A percentile compares a stretch with the other conserved stretches of the same genome.
These are phyloP conservation scores for Dothideomycetes sp. DNA, from an alignment of 2,329 filamentous ascomycete species.

Conservation along the genomic window DNA sequence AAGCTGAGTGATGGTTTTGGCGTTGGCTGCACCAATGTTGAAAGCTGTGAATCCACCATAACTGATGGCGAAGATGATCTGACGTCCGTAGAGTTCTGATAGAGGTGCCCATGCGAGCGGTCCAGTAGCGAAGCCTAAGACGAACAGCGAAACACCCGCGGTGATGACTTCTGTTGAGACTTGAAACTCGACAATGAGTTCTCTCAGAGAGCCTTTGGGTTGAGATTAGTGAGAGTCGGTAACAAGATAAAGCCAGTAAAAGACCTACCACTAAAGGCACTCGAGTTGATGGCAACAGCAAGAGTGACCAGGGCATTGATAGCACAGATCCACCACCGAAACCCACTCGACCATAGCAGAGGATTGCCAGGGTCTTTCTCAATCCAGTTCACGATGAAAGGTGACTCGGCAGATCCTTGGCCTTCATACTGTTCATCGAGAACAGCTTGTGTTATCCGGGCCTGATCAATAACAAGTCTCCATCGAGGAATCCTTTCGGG, in stretches of 20 bases:
- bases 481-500: not conserved
- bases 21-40: conserved; percentile 51
- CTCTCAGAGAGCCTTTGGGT: conserved; percentile 19
- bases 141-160: conserved; percentile 7
- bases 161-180: conserved; percentile 22
- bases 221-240: not conserved
- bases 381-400: conserved; percentile 56
- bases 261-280: conserved; percentile 51
- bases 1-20: conserved; percentile 56
- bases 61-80: conserved; percentile 39
- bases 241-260: not conserved
- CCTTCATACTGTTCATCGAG: conserved; percentile 22
- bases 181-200: conserved; percentile 45
- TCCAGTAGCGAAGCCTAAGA: conserved; percentile 43
- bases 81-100: conserved; percentile 49
- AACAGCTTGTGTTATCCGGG: conserved; percentile 22
- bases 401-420: conserved; percentile 52
- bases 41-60: conserved; percentile 55
- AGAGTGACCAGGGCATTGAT: conserved; percentile 57
- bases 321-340: conserved; percentile 56
- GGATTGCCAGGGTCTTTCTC: conserved; percentile 57
- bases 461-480: conserved; percentile 20
- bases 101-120: conserved; percentile 55
- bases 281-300: conserved; percentile 59
- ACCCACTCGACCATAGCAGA: conserved; percentile 42